Conservation (phyloP, 306 rosid species). For the Begonia loranthoides region DNA sequence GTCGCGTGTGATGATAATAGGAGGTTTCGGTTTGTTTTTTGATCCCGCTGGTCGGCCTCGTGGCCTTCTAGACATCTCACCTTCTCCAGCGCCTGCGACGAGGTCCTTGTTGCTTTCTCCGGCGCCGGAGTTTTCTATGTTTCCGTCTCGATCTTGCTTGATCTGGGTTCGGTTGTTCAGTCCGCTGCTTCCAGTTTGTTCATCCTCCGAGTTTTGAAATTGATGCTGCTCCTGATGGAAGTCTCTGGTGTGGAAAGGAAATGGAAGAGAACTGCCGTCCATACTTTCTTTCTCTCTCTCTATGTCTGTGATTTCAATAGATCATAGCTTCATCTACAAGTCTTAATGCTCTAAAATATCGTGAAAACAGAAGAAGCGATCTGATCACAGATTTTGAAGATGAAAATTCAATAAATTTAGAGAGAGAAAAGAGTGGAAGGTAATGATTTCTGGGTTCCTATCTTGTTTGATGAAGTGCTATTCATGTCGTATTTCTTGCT, state of each 20-base stretch:
- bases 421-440: neutral
- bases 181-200: constrained; percentile 64
- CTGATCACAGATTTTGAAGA: no score
- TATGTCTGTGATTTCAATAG: no score
- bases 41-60: constrained; percentile 92
- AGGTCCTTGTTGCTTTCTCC: neutral
- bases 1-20: constrained; percentile 89
- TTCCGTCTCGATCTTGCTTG: constrained; percentile 44
- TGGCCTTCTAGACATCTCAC: constrained; percentile 51
- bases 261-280: constrained; percentile 88
- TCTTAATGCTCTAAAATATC: no score
- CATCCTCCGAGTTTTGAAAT: constrained; percentile 57
- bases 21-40: constrained; percentile 92
- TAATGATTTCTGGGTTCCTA: no score
- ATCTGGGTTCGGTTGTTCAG: constrained; percentile 25
- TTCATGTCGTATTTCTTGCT: no score
- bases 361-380: no score
- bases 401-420: constrained; percentile 1
- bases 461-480: no score
- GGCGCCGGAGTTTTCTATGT: constrained; percentile 12
- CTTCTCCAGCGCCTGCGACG: constrained; percentile 14
- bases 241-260: constrained; percentile 78
- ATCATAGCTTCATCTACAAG: no score
- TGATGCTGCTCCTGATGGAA: constrained; percentile 48
- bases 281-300: constrained; percentile 11